Conservation (phyloP, 306 rosid species). For the Rosa lucieae region DNA sequence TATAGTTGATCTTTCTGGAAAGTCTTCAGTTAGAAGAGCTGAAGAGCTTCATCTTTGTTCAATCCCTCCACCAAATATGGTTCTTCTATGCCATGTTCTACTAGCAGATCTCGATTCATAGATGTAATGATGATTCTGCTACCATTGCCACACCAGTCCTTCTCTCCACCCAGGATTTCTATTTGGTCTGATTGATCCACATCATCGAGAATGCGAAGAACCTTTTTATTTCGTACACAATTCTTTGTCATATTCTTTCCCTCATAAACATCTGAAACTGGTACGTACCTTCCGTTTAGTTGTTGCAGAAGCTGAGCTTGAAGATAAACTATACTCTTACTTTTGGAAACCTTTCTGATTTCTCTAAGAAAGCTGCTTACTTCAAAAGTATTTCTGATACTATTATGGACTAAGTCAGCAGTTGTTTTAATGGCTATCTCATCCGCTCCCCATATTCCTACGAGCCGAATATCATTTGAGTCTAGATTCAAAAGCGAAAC, state of each 20-base stretch:
- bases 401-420: neutral
- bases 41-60: neutral
- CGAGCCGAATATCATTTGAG: neutral
- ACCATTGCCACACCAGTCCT: slow-evolving; percentile 19
- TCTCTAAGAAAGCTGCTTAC: neutral
- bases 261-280: neutral
- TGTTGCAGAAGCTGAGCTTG: slow-evolving; percentile 28
- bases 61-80: neutral
- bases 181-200: slow-evolving; percentile 35
- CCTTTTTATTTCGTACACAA: slow-evolving; percentile 25
- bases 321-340: slow-evolving; percentile 17
- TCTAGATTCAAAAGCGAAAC: neutral
- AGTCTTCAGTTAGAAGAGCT: neutral
- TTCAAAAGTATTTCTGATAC: neutral
- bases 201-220: slow-evolving; percentile 26
- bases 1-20: neutral
- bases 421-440: neutral
- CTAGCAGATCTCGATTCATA: slow-evolving; percentile 24
- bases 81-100: neutral
- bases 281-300: slow-evolving; percentile 7
- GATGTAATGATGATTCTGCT: slow-evolving; percentile 42
- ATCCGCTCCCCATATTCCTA: neutral
- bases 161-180: slow-evolving; percentile 25
- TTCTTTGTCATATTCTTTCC: slow-evolving; percentile 7
- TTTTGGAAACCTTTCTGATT: neutral